Evolutionary conservation across 139 green algal genomes (phyloP).

Genomic region (Mesotaenium endlicherianum): DNA sequence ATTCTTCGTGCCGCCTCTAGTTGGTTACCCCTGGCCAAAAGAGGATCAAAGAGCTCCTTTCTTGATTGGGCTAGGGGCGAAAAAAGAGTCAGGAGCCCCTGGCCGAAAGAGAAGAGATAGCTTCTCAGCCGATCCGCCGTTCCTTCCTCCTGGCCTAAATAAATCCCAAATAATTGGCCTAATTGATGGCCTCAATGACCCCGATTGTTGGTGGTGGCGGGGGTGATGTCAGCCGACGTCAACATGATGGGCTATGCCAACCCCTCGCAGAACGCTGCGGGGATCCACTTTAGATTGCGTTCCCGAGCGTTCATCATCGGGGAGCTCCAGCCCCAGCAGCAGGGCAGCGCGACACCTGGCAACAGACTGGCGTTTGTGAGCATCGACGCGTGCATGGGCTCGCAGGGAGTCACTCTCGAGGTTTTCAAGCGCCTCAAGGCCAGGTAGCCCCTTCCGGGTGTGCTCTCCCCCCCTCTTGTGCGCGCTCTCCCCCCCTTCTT

Average conservation of each 20-base stretch:
- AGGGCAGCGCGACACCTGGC: slow-evolving; percentile 43
- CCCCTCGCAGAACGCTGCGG: slow-evolving; percentile 65
- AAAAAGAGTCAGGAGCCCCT: background rate
- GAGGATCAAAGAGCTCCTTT: background rate
- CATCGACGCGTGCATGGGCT: slow-evolving; percentile 82
- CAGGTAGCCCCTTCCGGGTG: too few relatives aligned
- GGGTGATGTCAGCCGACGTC: slow-evolving; percentile 63
- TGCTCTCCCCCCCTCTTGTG: too few relatives aligned
- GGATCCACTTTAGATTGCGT: slow-evolving; percentile 76
- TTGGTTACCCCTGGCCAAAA: too few relatives aligned
- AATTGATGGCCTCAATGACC: too few relatives aligned
- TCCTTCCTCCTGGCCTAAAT: background rate
- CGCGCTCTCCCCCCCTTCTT: too few relatives aligned
- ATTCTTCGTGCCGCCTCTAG: too few relatives aligned
- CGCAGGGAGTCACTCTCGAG: slow-evolving; percentile 73
- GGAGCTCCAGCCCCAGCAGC: background rate
- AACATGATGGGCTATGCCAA: slow-evolving; percentile 87
- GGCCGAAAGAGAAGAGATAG: background rate
- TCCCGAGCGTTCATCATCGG: slow-evolving; percentile 72
- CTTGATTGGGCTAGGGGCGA: background rate
- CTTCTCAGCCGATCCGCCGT: background rate
- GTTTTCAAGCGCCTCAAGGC: slow-evolving; percentile 62
- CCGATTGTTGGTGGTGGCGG: background rate
- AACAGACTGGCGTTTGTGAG: slow-evolving; percentile 76
- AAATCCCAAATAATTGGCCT: background rate